Evolutionary conservation across 2,329 filamentous ascomycete genomes (phyloP), one percentile per base, ranked within the genome.

Genomic region (Ramularia endophylla): DNA sequence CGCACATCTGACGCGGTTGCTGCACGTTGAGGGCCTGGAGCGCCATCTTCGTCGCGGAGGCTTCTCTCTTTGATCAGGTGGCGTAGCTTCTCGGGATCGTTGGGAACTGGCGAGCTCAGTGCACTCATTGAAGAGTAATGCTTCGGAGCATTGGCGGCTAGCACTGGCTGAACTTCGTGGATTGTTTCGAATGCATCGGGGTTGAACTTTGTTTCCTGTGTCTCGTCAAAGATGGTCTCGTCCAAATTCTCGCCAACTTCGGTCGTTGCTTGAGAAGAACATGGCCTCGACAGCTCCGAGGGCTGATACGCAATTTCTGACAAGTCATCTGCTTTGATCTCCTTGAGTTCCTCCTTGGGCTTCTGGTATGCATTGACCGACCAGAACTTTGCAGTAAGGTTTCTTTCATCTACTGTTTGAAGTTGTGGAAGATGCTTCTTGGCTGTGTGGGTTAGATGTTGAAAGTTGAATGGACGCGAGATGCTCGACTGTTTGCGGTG

Each of bases 391-490:
- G 68, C 69, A 19, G 70, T 69, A 15, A 79, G 62, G 20, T 77
- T 70, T 42, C 69, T 65, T 41, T 73, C 67, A 39, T 71, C 68
- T 9, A 72, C 65, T 25, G 67, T 69, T 28, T 76, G 70, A 15
- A 80, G 60, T 3, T 65, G 65, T 22, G 72, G 67, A 41, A 79
- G 69, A 41, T 80, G 72, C 17, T 71, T 61, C 17, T 72, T 70
- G 41, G 72, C 71, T 19, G 77, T 77, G 54, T 81, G 77, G 27
- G 75, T 76, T 38, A 82, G 60, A 53, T 81, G 78, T 47, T 81
- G 76, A 55, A 82, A 82, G 52, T 79, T 75, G 59, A 78, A 82
- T 1, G 78, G 78, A 42, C 71, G 71, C 0, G 78, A 82, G 38
- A 81, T 81, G 43, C 65, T 64, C 30, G 61, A 63, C 56, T 74